phyloP scores from a whole-genome alignment of 306 rosid species.

The Corylus americana region DNA sequence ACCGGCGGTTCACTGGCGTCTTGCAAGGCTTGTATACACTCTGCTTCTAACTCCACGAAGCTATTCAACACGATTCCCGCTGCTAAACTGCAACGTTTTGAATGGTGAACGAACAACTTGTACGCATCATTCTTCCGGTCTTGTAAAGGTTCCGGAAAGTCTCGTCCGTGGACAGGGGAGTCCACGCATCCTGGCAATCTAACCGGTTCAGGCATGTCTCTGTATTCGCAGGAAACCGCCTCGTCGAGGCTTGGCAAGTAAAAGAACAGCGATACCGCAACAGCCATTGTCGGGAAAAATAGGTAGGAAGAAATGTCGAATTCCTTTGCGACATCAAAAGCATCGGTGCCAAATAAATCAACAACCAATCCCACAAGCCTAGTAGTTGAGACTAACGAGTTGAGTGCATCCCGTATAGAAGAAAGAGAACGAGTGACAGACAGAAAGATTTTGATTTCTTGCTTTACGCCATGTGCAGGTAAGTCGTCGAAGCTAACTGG shows the following conservation, averaged over 20 bases:
- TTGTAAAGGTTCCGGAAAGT: constrained; percentile 56
- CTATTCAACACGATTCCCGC: constrained; percentile 57
- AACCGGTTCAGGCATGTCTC: constrained; percentile 48
- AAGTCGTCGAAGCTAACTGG: constrained; percentile 42
- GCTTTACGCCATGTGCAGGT: constrained; percentile 19
- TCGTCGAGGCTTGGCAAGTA: constrained; percentile 48
- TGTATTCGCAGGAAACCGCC: constrained; percentile 39
- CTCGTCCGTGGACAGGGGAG: constrained; percentile 46
- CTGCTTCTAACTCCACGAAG: constrained; percentile 65
- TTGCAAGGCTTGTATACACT: constrained; percentile 30
- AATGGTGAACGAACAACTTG: constrained; percentile 44
- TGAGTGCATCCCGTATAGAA: constrained; percentile 3
- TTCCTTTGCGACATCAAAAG: constrained; percentile 48
- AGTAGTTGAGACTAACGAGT: background rate
- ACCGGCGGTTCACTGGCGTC: constrained; percentile 40
- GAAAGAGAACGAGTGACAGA: constrained; percentile 42
- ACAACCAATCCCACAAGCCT: constrained; percentile 38
- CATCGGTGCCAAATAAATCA: constrained; percentile 66
- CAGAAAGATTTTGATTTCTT: constrained; percentile 45
- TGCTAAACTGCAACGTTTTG: constrained; percentile 40
- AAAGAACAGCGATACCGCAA: constrained; percentile 41
- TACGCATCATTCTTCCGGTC: constrained; percentile 63
- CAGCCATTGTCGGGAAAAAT: constrained; percentile 53
- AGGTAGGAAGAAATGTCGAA: constrained; percentile 40
- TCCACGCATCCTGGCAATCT: constrained; percentile 54